Base-by-base conservation (phyloP, 2,329 filamentous ascomycete species). In the Pseudogymnoascus sp. region DNA sequence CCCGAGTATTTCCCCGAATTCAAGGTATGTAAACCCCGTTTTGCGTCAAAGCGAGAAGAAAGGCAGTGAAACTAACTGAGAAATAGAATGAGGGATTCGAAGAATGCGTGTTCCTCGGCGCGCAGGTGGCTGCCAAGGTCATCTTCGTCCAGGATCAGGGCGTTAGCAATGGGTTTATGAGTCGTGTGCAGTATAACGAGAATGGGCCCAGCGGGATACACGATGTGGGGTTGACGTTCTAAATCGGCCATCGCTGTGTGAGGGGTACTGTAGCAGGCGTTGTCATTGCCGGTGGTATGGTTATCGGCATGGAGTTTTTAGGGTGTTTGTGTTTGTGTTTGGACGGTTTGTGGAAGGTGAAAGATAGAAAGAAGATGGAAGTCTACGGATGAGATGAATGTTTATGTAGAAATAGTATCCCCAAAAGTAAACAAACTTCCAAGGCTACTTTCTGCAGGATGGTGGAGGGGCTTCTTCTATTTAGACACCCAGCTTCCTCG, bases 1-100 rank as follows among this genome's bases (percentile, higher is more conserved):
- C 86, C 87, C 4, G 85, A 88, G 65, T 90, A 90, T 72, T 89
- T 89, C 68, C 84, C 87, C 0, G 87, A 90, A 68, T 90, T 85
- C 83, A 88, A 88, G 69, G 62, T 74, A 75, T 68, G 73, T 74
- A 52, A 69, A 67, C 61, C 10, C 62, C 66, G 15, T 71, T 5
- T 15, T 33, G n/a, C n/a, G 1, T 33, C 21, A 21, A 21, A 5
- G 4, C 35, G 12, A 37, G 13, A 13, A 1, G 45, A 48, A 61
- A 60, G 18, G 68, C 21, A 21, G 21, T 21, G 45, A 5, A 21
- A 5, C 48, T 55, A 35, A 55, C 48, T n/a, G 9, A 5, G 25
- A 55, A 59, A 27, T 12, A 59, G 68, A 29, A 66, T 63, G 62
- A 69, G 63, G 63, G 72, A 1, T 37, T 39, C 65, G 87, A 90